phyloP scores from a whole-genome alignment of 495 filamentous ascomycete genomes.

The Aspergillus leporis region DNA sequence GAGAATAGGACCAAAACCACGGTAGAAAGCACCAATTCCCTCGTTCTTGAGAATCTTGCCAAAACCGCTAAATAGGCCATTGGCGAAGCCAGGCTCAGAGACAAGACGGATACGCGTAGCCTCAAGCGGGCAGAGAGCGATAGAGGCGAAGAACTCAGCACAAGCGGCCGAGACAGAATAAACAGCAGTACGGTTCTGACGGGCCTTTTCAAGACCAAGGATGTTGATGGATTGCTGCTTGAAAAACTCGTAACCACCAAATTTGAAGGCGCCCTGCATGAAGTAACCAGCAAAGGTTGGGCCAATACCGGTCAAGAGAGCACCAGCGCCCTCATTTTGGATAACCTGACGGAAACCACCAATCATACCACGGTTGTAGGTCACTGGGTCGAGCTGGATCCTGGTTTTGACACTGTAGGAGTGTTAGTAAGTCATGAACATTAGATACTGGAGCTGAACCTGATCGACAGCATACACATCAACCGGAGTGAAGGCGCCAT shows the following conservation, averaged over 20 bases:
- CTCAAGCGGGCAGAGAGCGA: slow-evolving; percentile 93
- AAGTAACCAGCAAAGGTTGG: slow-evolving; percentile 91
- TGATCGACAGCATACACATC: slow-evolving; percentile 66
- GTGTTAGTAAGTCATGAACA: neutral
- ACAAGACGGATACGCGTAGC: slow-evolving; percentile 94
- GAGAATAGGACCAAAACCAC: slow-evolving; percentile 88
- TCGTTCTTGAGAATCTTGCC: slow-evolving; percentile 81
- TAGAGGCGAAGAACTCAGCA: slow-evolving; percentile 93
- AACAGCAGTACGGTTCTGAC: slow-evolving; percentile 82
- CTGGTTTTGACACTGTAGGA: slow-evolving; percentile 78
- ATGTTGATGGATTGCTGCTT: slow-evolving; percentile 89
- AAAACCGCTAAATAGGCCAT: slow-evolving; percentile 78
- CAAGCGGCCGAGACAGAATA: slow-evolving; percentile 82
- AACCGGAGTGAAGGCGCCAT: slow-evolving; percentile 88
- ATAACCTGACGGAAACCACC: slow-evolving; percentile 85
- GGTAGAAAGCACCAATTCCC: slow-evolving; percentile 89
- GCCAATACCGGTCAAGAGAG: slow-evolving; percentile 83
- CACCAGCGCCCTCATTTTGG: slow-evolving; percentile 80
- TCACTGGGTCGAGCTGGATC: slow-evolving; percentile 88
- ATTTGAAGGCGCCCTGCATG: slow-evolving; percentile 93
- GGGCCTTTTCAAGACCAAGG: slow-evolving; percentile 74
- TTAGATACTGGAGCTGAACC: neutral
- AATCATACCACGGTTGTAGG: slow-evolving; percentile 87
- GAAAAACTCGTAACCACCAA: slow-evolving; percentile 94
- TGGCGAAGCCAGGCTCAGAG: slow-evolving; percentile 83